Evolutionary conservation across 2,329 filamentous ascomycete species (phyloP).

Genomic region (Plenodomus tracheiphilus): DNA sequence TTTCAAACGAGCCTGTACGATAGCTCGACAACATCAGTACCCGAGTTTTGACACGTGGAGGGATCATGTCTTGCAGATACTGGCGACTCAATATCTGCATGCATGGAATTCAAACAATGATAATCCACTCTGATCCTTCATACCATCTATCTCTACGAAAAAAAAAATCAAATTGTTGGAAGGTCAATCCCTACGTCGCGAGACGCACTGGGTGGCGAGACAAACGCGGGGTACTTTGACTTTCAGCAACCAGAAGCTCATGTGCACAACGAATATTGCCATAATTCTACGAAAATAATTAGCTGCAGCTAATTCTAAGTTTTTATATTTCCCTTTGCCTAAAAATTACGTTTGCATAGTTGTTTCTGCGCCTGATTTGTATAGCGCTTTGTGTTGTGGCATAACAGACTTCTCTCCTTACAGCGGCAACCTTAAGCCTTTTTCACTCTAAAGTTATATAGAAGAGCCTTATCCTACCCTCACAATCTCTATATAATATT

Average conservation of each 20-base stretch:
- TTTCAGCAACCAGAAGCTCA: slow-evolving; percentile 6
- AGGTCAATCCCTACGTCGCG: no score
- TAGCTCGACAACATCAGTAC: no score
- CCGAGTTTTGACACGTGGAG: no score
- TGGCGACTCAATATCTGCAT: no score
- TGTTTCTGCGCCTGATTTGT: slow-evolving; percentile 5
- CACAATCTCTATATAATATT: slow-evolving; percentile 3
- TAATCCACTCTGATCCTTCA: no score
- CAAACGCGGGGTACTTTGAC: slow-evolving; percentile 2
- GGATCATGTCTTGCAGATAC: no score
- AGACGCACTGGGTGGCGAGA: neutral
- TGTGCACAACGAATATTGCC: slow-evolving; percentile 4
- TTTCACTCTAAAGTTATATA: slow-evolving; percentile 3
- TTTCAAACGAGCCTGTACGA: no score
- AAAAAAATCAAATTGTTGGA: no score
- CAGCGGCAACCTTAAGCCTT: slow-evolving; percentile 8
- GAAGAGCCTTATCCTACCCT: slow-evolving; percentile 6
- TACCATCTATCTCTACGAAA: no score
- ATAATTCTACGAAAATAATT: slow-evolving; percentile 2
- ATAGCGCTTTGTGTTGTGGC: slow-evolving; percentile 3
- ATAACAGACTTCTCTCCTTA: slow-evolving; percentile 4
- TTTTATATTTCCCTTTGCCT: neutral
- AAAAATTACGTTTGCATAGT: slow-evolving; percentile 5
- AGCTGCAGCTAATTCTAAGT: slow-evolving; percentile 1
- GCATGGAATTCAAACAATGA: no score